Evolutionary conservation across 2,329 filamentous ascomycete genomes (phyloP), one percentile per base, ranked within the genome.

Genomic region (Penicillium psychrosexuale): DNA sequence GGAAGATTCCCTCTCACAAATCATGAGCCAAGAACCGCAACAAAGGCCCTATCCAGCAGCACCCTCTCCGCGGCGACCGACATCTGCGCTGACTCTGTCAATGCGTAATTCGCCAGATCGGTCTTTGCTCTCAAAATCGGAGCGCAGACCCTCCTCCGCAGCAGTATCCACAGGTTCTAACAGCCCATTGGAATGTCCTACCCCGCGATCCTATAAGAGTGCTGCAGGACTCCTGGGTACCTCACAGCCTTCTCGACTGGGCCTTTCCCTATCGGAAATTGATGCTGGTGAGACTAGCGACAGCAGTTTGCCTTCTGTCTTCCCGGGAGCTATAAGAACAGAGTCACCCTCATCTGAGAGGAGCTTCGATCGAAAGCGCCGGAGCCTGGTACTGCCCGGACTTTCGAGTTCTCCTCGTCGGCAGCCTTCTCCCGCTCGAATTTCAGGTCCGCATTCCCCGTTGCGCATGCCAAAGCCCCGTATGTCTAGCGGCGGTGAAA

Each of bases 271-370:
- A 46, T 82, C 91, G 31, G 93, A 96, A 64, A 92, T 90, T 60
- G 94, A 99, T 70, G 87, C 86, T 11, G 91, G 91, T 15, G 86
- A 89, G 19, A 68, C 63, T 51, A 96, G 92, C 66, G 94, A 99
- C 69, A 90, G 89, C 51, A 97, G 92, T 70, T 82, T 91, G 51
- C 84, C 93, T 1, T 95, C 91, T 0, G 78, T 88, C 4, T 78
- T 90, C 47, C 88, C 90, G 4, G 82, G 85, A 11, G 84, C 84
- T 11, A 79, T 85, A 43, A 83, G 91, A 60, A 92, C 90, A 1
- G 92, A 97, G 58, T 99, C 94, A 0, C 94, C 94, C 2, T 88
- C 90, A 19, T 95, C 91, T 5, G 94, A 97, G 57, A 85, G 92
- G 66, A 86, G 89, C 49, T 77, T 96, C 55, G 91, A 95, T 61